Conservation (phyloP, 768 basidiomycete species). For the Termitomyces sp. region DNA sequence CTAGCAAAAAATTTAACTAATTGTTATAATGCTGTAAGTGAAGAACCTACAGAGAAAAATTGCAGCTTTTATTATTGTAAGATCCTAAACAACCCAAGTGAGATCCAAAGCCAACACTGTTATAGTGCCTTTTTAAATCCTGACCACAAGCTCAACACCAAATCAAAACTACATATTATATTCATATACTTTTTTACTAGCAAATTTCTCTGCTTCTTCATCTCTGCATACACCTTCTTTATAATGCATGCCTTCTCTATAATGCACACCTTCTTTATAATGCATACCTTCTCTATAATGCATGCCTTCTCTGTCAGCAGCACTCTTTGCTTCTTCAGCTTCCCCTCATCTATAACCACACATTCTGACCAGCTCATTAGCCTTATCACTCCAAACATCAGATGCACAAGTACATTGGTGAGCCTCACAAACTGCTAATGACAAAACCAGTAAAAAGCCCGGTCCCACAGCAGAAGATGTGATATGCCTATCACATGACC, state of each 20-base stretch:
- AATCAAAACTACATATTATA: background rate
- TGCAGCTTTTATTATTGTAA: conserved; percentile 34
- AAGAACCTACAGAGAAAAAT: no score
- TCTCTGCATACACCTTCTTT: conserved; percentile 55
- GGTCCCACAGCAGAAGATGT: no score
- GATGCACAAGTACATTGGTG: conserved; percentile 57
- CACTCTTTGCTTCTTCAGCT: conserved; percentile 52
- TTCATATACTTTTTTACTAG: conserved; percentile 60
- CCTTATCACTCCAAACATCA: conserved; percentile 55
- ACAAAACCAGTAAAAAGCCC: no score
- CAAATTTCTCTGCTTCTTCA: conserved; percentile 72
- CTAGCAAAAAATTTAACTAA: no score
- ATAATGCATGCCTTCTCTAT: no score
- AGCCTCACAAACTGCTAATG: no score
- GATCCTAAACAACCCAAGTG: conserved; percentile 48
- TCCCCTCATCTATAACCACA: conserved; percentile 43
- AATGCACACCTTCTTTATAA: no score
- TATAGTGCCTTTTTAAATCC: conserved; percentile 78
- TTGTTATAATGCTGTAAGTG: no score
- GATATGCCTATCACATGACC: no score
- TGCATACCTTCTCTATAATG: no score
- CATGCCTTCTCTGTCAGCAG: conserved; percentile 69
- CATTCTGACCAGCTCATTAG: conserved; percentile 65
- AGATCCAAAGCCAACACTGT: conserved; percentile 69
- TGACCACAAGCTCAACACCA: conserved; percentile 11